Base-by-base conservation (phyloP, 208 protist species). In the Crithidia sp. region DNA sequence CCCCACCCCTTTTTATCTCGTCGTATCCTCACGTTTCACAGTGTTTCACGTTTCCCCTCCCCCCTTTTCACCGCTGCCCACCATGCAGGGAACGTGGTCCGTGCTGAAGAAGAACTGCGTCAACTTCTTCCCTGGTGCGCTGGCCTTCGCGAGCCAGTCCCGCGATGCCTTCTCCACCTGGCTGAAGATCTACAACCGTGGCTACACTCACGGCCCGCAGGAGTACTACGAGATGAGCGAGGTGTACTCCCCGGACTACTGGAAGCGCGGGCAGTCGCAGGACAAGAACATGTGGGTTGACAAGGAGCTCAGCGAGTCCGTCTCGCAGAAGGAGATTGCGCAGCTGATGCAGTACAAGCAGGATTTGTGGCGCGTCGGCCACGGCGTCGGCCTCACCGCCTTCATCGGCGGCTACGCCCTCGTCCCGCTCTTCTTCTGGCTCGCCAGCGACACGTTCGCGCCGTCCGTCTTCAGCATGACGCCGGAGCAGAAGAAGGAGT, bases 281-380 rank as follows among this genome's bases (percentile, higher is more conserved):
- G 82, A 93, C 41, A 95, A 95, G 76, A 97, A 97, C 82, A 92
- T 97, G 86, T 97, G 91, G 91, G 90, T 97, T 36, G 93, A 97
- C 77, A 95, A 76, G 84, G 84, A 88, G 68, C 91, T 97, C 77
- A 93, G 85, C 67, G 87, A 89, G 72, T 84, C 86, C 68, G 91
- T 97, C 37, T 90, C 87, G 41, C 91, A 89, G 71, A 83, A 91
- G 82, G 90, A 97, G 56, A 53, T 97, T 40, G 91, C 90, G 41
- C 73, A 89, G 83, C 81, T 95, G 37, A 94, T 95, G 79, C 71
- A 77, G 54, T 93, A 90, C 81, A 95, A 96, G 81, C 49, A 86
- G 39, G 93, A 97, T 77, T 79, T 95, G 67, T 97, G 90, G 88
- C 81, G 88, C 40, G 85, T 97, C 79, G 81, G 75, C 9, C 93